Evolutionary conservation across 129 eudicot species (phyloP), one percentile per base, ranked within the genome.

Genomic region (Centella asiatica): DNA sequence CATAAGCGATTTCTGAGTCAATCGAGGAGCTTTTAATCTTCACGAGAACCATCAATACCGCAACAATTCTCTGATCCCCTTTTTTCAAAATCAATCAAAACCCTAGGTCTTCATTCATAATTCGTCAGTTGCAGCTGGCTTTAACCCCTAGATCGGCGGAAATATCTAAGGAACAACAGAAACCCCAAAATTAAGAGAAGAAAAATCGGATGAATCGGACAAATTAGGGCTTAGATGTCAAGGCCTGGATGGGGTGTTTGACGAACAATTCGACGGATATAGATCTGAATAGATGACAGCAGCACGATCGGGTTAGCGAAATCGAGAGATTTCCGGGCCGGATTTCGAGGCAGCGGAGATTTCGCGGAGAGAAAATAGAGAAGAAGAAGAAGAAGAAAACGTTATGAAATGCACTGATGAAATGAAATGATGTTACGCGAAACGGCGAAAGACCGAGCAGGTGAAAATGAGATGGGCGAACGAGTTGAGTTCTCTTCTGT

Each of bases 171-270:
- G 23, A 25, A 53, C 42, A 69, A 40, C 59, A 13, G 47, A 74
- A 66, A 40, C 58, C 51, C 51, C 27, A 34, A 27, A 64, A 10
- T 62, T 52, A n/a, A 44, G 28, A 45, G 49, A 24, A 27, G 48
- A 4, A 31, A n/a, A 48, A 55, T 44, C 44, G 28, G 68, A 2
- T 33, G 52, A 66, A 29, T 28, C 50, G 34, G 45, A 67, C 48
- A 52, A 31, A 72, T 72, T 79, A 79, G 80, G 84, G 77, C 67
- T 70, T 71, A 40, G 39, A 66, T 54, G 67, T 45, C 37, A 62
- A 26, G 33, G 29, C 15, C n/a, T n/a, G n/a, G 20, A 33, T 28
- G 31, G 36, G 58, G 44, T 18, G 56, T 33, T 44, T 36, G 60
- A 40, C 47, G 67, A 29, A 37, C 19, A 57, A 49, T 66, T 23